Evolutionary conservation across 768 basidiomycete genomes (phyloP).

Genomic region (Calvatia gigantea): DNA sequence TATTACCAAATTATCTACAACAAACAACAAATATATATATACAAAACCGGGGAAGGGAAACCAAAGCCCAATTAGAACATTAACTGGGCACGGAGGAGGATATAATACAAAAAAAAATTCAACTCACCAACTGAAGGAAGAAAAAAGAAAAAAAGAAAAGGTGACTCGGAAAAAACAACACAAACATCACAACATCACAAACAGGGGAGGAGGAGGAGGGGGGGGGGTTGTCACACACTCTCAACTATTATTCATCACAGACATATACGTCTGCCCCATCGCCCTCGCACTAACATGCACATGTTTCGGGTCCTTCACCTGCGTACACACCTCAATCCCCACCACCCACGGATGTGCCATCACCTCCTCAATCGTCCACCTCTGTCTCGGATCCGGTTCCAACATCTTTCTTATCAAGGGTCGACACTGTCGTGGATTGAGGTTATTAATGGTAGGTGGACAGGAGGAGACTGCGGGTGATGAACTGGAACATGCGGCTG

Average conservation of each 20-base stretch:
- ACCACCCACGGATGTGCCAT: constrained; percentile 76
- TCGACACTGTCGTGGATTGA: constrained; percentile 83
- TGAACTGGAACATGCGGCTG: constrained; percentile 47
- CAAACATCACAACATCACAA: not conserved
- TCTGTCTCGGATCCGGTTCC: constrained; percentile 83
- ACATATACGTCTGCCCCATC: constrained; percentile 48
- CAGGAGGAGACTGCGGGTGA: constrained; percentile 42
- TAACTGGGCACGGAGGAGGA: too few species aligned
- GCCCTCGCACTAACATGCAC: constrained; percentile 67
- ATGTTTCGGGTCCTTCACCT: constrained; percentile 59
- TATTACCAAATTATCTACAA: too few species aligned
- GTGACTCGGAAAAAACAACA: not conserved
- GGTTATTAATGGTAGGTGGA: constrained; percentile 79
- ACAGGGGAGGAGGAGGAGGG: too few species aligned
- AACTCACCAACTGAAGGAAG: too few species aligned
- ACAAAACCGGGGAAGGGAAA: too few species aligned
- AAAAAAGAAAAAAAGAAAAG: too few species aligned
- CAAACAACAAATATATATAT: too few species aligned
- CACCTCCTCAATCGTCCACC: constrained; percentile 78
- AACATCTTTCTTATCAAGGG: constrained; percentile 88
- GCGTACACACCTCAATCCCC: constrained; percentile 79
- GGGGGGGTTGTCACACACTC: too few species aligned
- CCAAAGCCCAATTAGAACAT: too few species aligned
- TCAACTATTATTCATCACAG: constrained; percentile 9
- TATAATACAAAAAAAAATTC: too few species aligned